Base-by-base conservation (phyloP, 1,139 yeast species). In the Yamadazyma epiphylla region DNA sequence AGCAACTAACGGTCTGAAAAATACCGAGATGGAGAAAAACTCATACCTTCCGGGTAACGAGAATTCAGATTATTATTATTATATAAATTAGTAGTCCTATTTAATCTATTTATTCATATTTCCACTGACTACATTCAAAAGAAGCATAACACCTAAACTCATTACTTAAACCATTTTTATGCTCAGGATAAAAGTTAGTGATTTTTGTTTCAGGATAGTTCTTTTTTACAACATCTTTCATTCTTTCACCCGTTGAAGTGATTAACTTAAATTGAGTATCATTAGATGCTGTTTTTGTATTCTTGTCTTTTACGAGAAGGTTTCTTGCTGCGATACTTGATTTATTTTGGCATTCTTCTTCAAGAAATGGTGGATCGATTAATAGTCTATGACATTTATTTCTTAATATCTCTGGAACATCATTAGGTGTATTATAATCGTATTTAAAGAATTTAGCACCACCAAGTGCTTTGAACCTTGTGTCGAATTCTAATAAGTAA, bases 281-380 rank as follows among this genome's bases (percentile, higher is more conserved):
- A 1, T 80, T 80, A 4, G 39, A 31, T 15, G 46, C 39, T 36
- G 78, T 64, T 38, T 51, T 58, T 3, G 46, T 48, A 2, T 52
- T 42, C 31, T 52, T 56, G 30, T 75, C 73, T 1, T 51, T 45
- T 7, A 64, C 66, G 31, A 83, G 53, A 29, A 87, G 56, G 28
- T 75, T 70, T 25, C 77, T 65, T 0, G 91, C 94, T 3, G 94
- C 81, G 27, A 68, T 49, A 0, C 94, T 73, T 2, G 86, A 80
- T 44, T 83, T 84, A 10, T 74, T 62, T 54, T 88, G 96, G 48
- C 96, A 87, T 30, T 81, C 87, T 26, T 71, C 77, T 42, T 84
- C 86, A 36, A 88, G 62, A 48, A 85, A 88, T 16, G 96, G 96
- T 1, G 96, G 96, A 53, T 88, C 96, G 10, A 87, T 77, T 36